phyloP scores from a whole-genome alignment of 2,329 filamentous ascomycete species.

The Periconia sp. region DNA sequence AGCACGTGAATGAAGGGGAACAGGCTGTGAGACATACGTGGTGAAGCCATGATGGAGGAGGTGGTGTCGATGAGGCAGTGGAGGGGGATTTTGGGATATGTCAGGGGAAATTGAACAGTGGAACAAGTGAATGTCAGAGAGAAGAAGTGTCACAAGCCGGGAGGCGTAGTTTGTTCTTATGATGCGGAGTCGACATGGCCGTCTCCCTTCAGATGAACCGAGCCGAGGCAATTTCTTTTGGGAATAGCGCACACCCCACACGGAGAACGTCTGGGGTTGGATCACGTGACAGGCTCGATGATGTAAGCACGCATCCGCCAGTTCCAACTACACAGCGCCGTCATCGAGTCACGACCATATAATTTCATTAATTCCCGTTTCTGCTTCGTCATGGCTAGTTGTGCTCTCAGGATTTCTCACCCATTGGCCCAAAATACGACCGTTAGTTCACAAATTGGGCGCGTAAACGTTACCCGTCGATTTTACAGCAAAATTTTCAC shows the following conservation, averaged over 20 bases:
- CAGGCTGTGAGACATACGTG: slow-evolving; percentile 61
- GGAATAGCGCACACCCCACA: slow-evolving; percentile 5
- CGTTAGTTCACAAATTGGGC: background rate
- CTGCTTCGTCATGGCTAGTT: background rate
- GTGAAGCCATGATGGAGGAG: slow-evolving; percentile 67
- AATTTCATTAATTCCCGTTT: background rate
- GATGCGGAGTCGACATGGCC: slow-evolving; percentile 9
- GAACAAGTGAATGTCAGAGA: background rate
- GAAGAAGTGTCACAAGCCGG: background rate
- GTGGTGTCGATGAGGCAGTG: background rate
- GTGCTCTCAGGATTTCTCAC: slow-evolving; percentile 5
- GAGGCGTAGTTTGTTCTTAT: background rate
- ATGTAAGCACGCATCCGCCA: no score
- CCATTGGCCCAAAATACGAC: background rate
- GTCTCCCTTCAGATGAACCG: slow-evolving; percentile 12
- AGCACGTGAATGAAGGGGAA: slow-evolving; percentile 17
- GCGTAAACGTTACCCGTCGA: background rate
- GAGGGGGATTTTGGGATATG: slow-evolving; percentile 1
- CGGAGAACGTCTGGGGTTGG: background rate
- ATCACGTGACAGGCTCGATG: no score
- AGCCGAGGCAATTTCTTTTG: slow-evolving; percentile 23
- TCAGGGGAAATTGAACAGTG: background rate
- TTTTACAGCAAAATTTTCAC: slow-evolving; percentile 3
- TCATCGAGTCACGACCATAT: background rate
- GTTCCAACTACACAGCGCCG: background rate